Conservation (phyloP, 2,329 filamentous ascomycete species). For the Lasiodiplodia gonubiensis region DNA sequence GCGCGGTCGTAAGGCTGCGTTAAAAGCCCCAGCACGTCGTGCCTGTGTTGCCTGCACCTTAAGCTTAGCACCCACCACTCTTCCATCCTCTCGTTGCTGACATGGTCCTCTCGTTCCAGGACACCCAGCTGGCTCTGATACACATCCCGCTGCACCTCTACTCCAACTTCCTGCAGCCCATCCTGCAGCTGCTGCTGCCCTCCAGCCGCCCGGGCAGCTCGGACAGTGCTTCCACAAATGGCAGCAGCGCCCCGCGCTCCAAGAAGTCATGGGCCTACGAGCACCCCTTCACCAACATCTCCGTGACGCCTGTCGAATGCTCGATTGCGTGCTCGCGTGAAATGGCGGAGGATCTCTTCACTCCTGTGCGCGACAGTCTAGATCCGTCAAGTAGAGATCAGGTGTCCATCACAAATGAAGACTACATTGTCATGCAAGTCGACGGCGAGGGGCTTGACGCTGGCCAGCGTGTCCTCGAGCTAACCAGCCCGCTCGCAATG, state of each 20-base stretch:
- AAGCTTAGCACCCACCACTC: conserved; percentile 6
- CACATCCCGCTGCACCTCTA: conserved; percentile 85
- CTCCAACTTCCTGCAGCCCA: conserved; percentile 79
- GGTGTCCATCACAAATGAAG: conserved; percentile 79
- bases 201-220: conserved; percentile 39
- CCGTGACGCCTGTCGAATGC: conserved; percentile 89
- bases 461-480: conserved; percentile 85
- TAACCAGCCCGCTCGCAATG: conserved; percentile 88
- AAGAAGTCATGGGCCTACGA: conserved; percentile 54
- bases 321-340: conserved; percentile 85
- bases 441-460: conserved; percentile 90
- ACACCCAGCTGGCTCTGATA: conserved; percentile 84
- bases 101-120: conserved; percentile 61
- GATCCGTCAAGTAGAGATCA: conserved; percentile 50
- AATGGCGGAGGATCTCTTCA: conserved; percentile 76
- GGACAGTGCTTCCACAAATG: conserved; percentile 35
- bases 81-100: conserved; percentile 34
- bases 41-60: conserved; percentile 28
- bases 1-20: conserved; percentile 25
- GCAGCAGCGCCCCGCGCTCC: conserved; percentile 38
- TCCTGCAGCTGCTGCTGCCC: conserved; percentile 83
- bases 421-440: conserved; percentile 88
- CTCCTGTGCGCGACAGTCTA: conserved; percentile 70
- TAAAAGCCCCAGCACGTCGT: conserved; percentile 27
- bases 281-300: conserved; percentile 90